Percentiles rank a stretch among this genome's conserved stretches.
Evolutionary conservation across 1,284 basidiomycete genomes (phyloP).

Genomic region (Microbotryomycetes sp.): DNA sequence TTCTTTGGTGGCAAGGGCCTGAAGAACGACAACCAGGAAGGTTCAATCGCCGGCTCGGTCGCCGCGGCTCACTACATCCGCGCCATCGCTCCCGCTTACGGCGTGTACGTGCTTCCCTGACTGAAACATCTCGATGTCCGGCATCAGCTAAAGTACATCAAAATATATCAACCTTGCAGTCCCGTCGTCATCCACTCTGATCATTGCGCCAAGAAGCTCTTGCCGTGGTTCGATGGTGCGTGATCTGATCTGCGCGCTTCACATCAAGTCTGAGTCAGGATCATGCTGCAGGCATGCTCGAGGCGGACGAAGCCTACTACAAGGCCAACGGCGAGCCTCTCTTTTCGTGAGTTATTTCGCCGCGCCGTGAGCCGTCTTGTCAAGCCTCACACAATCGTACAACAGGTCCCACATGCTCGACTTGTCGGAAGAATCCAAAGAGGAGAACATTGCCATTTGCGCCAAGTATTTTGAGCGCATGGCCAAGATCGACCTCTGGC

Average conservation of each 20-base stretch:
- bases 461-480: constrained; percentile 93
- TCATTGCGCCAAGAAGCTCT: constrained; percentile 97
- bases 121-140: background rate
- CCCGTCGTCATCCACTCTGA: constrained; percentile 98
- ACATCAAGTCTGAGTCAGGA: no score
- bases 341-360: constrained; percentile 60
- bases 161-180: constrained; percentile 42
- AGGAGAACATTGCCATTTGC: constrained; percentile 92
- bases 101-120: constrained; percentile 57
- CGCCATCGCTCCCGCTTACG: constrained; percentile 77
- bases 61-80: constrained; percentile 92
- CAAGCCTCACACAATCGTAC: background rate
- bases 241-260: no score
- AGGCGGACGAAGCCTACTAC: constrained; percentile 89
- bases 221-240: constrained; percentile 90
- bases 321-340: constrained; percentile 82
- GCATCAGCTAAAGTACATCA: background rate
- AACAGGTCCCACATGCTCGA: constrained; percentile 95
- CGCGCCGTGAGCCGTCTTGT: no score
- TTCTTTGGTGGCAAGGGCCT: constrained; percentile 98
- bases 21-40: constrained; percentile 90
- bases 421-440: constrained; percentile 95
- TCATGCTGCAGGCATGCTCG: constrained; percentile 66
- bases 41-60: constrained; percentile 85
- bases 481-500: constrained; percentile 84